A percentile compares a stretch with the other conserved stretches of the same genome.
phyloP scores from a whole-genome alignment of 2,329 filamentous ascomycete genomes.

The Cryphonectria parasitica region DNA sequence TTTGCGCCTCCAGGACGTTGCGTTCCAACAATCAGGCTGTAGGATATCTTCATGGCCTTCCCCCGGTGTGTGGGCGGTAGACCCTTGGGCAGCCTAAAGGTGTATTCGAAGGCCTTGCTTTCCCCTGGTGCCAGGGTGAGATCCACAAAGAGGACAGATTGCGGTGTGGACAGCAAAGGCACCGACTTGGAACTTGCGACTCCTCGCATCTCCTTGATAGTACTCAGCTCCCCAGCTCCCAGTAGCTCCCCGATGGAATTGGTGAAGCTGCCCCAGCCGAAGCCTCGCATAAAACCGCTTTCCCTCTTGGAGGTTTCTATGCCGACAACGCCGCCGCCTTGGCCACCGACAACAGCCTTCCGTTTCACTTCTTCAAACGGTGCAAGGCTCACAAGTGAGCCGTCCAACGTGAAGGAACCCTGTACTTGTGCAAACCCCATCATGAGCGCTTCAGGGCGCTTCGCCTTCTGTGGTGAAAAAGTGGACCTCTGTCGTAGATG shows the following conservation, averaged over 20 bases:
- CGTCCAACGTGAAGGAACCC: slow-evolving; percentile 89
- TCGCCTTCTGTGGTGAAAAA: slow-evolving; percentile 48
- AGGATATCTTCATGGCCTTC: slow-evolving; percentile 91
- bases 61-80: slow-evolving; percentile 91
- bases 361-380: slow-evolving; percentile 96
- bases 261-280: slow-evolving; percentile 87
- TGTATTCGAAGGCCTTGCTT: slow-evolving; percentile 84
- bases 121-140: slow-evolving; percentile 85
- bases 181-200: slow-evolving; percentile 84
- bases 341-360: slow-evolving; percentile 86
- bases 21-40: slow-evolving; percentile 88
- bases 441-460: slow-evolving; percentile 79
- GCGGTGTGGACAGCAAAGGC: slow-evolving; percentile 89
- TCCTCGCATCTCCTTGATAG: slow-evolving; percentile 92
- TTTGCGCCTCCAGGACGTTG: slow-evolving; percentile 79
- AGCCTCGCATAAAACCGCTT: slow-evolving; percentile 77
- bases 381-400: slow-evolving; percentile 83
- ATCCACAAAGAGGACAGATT: slow-evolving; percentile 95
- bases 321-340: slow-evolving; percentile 84
- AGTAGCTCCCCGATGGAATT: slow-evolving; percentile 86
- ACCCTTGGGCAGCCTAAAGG: slow-evolving; percentile 82
- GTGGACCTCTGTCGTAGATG: slow-evolving; percentile 54
- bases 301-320: slow-evolving; percentile 74
- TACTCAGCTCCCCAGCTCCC: slow-evolving; percentile 86
- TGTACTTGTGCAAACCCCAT: slow-evolving; percentile 97